Base-by-base conservation (phyloP, 306 rosid species). In the Sechiopsis laciniata region DNA sequence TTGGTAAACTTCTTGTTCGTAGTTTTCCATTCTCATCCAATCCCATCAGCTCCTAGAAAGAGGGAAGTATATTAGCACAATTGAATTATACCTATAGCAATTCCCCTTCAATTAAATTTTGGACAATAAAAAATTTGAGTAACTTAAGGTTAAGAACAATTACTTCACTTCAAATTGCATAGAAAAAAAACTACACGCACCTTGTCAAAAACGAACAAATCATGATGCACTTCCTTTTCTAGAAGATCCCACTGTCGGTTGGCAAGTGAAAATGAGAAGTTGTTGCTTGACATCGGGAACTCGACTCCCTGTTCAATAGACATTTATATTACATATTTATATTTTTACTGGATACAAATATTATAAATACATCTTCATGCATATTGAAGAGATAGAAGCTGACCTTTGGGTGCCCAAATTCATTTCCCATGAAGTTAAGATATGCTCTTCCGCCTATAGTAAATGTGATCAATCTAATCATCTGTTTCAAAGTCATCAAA, bases 371-470 rank as follows among this genome's bases (percentile, higher is more conserved):
- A 75, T 61, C 51, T 29, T 61, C 58, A 61, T 21, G 72, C 19
- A 61, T 74, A 68, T 71, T 22, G n/a, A 24, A 55, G 54, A 21
- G 76, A 72, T 75, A 26, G 62, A 74, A 59, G 37, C 83, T 84
- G 68, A 89, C 98, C 96, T 89, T 81, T 71, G 97, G 96, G 86
- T 94, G 98, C 76, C 92, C 98, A 80, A 90, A 94, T 81, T 94
- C 98, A 83, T 90, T 94, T 78, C 98, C 98, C 92, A 90, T 93
- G 92, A 93, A 94, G 84, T 89, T 94, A 74, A 94, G 84, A 81
- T 90, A 94, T 21, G 98, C 98, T 63, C 59, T 84, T 42, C 96
- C 90, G 72, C 96, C 88, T 57, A 81, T 84, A 57, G 98, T 78
- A 63, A 87, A 87, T 0, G 97, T 90, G 80, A 90, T 90, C 80